A percentile compares a stretch with the other conserved stretches of the same genome.
Evolutionary conservation across 306 rosid species (phyloP).

Genomic region (Prunus salicina): DNA sequence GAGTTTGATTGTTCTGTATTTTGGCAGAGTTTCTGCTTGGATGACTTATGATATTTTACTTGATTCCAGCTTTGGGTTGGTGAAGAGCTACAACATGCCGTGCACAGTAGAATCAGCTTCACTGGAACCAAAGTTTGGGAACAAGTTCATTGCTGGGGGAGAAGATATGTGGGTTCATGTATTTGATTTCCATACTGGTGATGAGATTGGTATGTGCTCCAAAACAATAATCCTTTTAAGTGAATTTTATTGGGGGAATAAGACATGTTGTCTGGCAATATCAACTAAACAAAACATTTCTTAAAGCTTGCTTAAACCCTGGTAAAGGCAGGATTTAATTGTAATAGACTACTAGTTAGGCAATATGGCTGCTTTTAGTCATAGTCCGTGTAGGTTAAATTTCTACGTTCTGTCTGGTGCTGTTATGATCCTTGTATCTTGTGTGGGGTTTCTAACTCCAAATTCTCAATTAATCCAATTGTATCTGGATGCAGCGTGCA

Average conservation of each 20-base stretch:
- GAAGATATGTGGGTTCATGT: slow-evolving; percentile 98
- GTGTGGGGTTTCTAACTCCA: neutral
- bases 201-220: slow-evolving; percentile 73
- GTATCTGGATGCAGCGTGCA: slow-evolving; percentile 69
- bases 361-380: neutral
- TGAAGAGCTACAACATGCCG: slow-evolving; percentile 93
- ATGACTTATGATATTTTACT: slow-evolving; percentile 24
- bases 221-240: neutral
- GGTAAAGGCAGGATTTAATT: neutral
- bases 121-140: slow-evolving; percentile 89
- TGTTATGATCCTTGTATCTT: neutral
- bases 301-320: neutral
- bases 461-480: neutral
- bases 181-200: slow-evolving; percentile 87
- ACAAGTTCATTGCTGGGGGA: slow-evolving; percentile 94
- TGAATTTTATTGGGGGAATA: neutral
- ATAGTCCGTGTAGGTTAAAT: neutral
- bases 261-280: neutral
- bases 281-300: neutral
- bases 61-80: slow-evolving; percentile 74
- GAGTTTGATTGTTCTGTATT: neutral
- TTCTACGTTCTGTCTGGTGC: neutral
- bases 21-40: slow-evolving; percentile 9
- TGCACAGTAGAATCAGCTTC: slow-evolving; percentile 94
- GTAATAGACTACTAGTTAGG: neutral